A percentile compares a stretch with the other conserved stretches of the same genome.
These are phyloP conservation scores for Globisporangium takayamanum DNA, from an alignment of 352 stramenopile genomes.

Conservation along the genomic window DNA sequence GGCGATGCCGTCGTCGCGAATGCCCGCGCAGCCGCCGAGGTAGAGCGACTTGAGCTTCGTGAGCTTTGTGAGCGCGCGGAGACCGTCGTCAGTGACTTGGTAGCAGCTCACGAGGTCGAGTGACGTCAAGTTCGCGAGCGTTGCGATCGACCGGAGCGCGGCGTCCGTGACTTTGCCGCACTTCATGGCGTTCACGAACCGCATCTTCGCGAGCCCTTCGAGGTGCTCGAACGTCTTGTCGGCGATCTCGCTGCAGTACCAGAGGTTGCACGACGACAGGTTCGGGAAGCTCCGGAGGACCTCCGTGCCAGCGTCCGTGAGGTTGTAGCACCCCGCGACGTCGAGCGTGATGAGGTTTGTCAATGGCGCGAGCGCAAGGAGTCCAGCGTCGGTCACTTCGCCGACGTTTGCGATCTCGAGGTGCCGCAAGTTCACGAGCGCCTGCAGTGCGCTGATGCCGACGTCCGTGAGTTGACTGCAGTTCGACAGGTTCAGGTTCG, in stretches of 20 bases:
- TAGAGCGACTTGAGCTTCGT: slow-evolving; percentile 57
- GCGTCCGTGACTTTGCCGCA: slow-evolving; percentile 63
- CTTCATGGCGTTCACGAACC: slow-evolving; percentile 80
- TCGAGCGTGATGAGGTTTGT: slow-evolving; percentile 56
- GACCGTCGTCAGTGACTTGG: slow-evolving; percentile 48
- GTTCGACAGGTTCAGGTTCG: slow-evolving; percentile 69
- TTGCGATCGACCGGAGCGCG: slow-evolving; percentile 38
- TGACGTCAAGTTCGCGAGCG: slow-evolving; percentile 47
- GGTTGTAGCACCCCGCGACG: slow-evolving; percentile 73
- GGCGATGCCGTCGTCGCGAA: slow-evolving; percentile 57
- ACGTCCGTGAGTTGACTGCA: slow-evolving; percentile 70
- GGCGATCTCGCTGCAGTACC: slow-evolving; percentile 79
- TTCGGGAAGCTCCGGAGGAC: slow-evolving; percentile 48
- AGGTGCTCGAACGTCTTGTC: slow-evolving; percentile 57
- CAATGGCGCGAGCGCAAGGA: slow-evolving; percentile 44
- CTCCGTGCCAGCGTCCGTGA: slow-evolving; percentile 58
- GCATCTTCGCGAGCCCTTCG: slow-evolving; percentile 41
- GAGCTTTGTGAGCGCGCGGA: slow-evolving; percentile 31
- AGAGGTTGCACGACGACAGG: slow-evolving; percentile 69
- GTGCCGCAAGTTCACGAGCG: slow-evolving; percentile 54
- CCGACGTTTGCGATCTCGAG: slow-evolving; percentile 75
- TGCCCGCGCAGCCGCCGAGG: slow-evolving; percentile 46
- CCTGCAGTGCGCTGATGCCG: slow-evolving; percentile 38
- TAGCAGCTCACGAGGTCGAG: slow-evolving; percentile 80
- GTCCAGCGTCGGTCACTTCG: slow-evolving; percentile 56